Conservation (phyloP, 1,284 basidiomycete genomes). For the Sporisorium graminicola region DNA sequence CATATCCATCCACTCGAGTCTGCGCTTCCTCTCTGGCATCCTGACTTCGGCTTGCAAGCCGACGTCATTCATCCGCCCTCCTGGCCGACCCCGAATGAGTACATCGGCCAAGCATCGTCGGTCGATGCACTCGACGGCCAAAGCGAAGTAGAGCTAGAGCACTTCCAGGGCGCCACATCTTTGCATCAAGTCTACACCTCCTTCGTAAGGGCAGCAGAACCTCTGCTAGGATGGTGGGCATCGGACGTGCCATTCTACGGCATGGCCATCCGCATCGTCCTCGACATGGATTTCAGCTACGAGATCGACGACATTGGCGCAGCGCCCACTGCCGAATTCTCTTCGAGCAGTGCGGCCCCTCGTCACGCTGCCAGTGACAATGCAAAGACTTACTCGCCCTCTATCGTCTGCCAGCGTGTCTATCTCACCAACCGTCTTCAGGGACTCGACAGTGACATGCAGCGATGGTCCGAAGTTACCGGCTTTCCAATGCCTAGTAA, state of each 20-base stretch:
- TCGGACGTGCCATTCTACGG: conserved; percentile 48
- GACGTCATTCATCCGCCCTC: conserved; percentile 30
- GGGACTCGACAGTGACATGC: conserved; percentile 41
- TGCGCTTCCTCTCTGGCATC: conserved; percentile 38
- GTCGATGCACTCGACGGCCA: background rate
- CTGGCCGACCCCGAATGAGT: conserved; percentile 27
- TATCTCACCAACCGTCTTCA: conserved; percentile 47
- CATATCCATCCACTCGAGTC: conserved; percentile 36
- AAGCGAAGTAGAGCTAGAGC: background rate
- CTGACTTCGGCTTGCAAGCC: conserved; percentile 38
- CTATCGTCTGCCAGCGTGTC: conserved; percentile 45
- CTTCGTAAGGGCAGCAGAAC: conserved; percentile 31
- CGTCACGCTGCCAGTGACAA: background rate
- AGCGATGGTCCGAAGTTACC: conserved; percentile 34
- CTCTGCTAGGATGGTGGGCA: conserved; percentile 54
- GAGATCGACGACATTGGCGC: background rate
- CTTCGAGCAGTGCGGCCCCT: background rate
- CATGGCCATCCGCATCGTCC: conserved; percentile 40
- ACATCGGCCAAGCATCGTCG: background rate
- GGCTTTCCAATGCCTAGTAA: conserved; percentile 46
- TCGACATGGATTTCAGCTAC: conserved; percentile 29
- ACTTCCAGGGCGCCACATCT: conserved; percentile 32
- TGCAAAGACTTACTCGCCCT: conserved; percentile 13
- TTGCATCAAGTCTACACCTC: conserved; percentile 37
- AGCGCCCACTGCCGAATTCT: background rate